Evolutionary conservation across 2,329 filamentous ascomycete genomes (phyloP).

Genomic region (Cladophialophora psammophila): DNA sequence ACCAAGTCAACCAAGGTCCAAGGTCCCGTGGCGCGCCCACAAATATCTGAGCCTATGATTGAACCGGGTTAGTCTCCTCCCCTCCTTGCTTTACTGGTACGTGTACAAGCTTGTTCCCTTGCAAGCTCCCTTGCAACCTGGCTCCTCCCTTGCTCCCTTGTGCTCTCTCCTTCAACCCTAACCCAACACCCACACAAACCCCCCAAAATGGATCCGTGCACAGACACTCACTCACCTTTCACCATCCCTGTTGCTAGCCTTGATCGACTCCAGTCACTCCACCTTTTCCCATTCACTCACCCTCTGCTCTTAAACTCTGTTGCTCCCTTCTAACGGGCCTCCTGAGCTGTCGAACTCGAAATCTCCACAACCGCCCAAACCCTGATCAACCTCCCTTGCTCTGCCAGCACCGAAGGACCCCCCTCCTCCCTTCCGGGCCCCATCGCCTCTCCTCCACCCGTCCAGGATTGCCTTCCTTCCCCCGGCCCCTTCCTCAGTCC

Average conservation of each 20-base stretch:
- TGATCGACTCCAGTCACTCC: slow-evolving; percentile 5
- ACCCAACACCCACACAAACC: too few relatives aligned
- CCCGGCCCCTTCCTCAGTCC: slow-evolving; percentile 8
- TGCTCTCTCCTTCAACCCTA: too few relatives aligned
- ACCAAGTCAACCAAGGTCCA: not conserved
- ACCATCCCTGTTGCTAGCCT: not conserved
- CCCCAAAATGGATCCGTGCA: not conserved
- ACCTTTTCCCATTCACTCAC: not conserved
- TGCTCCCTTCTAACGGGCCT: not conserved
- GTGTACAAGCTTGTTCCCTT: not conserved
- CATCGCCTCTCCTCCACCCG: not conserved
- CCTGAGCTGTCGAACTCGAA: slow-evolving; percentile 6
- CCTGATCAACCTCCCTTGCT: slow-evolving; percentile 11
- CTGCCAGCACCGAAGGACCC: too few relatives aligned
- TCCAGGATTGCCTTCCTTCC: slow-evolving; percentile 9
- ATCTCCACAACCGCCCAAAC: slow-evolving; percentile 1
- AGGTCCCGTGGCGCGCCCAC: slow-evolving; percentile 1
- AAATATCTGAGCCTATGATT: not conserved
- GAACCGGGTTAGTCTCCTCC: not conserved
- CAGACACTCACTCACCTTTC: not conserved
- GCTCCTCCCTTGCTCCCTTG: too few relatives aligned
- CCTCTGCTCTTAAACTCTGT: not conserved
- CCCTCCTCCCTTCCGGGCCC: not conserved
- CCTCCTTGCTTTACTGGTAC: not conserved
- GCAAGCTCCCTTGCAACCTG: too few relatives aligned